A percentile compares a stretch with the other conserved stretches of the same genome.
phyloP scores from a whole-genome alignment of 1,139 yeast genomes.

The Entelexis paramagnoliae region DNA sequence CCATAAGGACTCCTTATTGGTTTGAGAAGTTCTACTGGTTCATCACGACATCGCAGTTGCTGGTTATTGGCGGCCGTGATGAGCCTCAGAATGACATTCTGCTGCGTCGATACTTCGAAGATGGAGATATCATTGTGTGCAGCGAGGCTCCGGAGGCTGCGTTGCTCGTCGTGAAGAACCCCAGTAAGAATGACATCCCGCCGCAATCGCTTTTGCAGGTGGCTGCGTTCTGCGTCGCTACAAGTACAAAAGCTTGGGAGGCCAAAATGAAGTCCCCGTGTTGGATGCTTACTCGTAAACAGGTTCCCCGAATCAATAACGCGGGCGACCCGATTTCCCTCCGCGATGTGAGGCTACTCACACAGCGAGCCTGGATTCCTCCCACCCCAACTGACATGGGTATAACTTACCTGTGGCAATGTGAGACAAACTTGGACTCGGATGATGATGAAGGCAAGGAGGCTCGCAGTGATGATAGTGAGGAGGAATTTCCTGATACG shows the following conservation, averaged over 20 bases:
- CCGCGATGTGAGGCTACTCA: constrained; percentile 51
- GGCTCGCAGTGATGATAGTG: constrained; percentile 4
- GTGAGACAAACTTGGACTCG: constrained; percentile 17
- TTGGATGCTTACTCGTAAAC: constrained; percentile 47
- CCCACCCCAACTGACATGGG: constrained; percentile 88
- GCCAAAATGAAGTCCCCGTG: constrained; percentile 69
- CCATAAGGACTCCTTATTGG: constrained; percentile 63
- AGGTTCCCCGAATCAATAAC: constrained; percentile 21
- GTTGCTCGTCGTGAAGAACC: constrained; percentile 73
- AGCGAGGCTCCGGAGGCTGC: constrained; percentile 69
- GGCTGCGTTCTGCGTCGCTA: constrained; percentile 60
- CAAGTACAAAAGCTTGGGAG: constrained; percentile 88
- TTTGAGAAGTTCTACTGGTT: constrained; percentile 95
- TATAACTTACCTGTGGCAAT: constrained; percentile 60
- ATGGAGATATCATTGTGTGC: constrained; percentile 61
- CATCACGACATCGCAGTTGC: constrained; percentile 53
- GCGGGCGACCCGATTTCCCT: constrained; percentile 48
- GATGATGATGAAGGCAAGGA: constrained; percentile 17
- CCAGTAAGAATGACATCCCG: constrained; percentile 41
- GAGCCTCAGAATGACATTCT: constrained; percentile 74
- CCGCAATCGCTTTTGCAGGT: constrained; percentile 87
- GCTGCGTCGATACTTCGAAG: constrained; percentile 61
- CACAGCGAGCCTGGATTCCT: constrained; percentile 55
- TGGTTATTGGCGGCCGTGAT: constrained; percentile 82
- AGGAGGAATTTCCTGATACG: constrained; percentile 21